Evolutionary conservation across 768 basidiomycete genomes (phyloP).

Genomic region (Hemileccinum rubropunctum): DNA sequence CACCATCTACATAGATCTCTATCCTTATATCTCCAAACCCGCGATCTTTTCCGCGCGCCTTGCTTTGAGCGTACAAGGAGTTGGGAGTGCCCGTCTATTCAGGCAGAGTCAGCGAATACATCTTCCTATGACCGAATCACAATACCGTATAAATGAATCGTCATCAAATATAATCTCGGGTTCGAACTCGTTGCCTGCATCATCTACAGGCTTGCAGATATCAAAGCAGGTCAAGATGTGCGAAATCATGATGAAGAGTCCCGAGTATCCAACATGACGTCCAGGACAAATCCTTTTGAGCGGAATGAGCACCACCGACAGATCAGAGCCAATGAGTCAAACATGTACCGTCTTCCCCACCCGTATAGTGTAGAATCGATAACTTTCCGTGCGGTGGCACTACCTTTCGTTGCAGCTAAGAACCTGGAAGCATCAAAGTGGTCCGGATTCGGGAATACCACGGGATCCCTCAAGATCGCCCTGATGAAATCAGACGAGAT

Average conservation of each 20-base stretch:
- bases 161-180: background rate
- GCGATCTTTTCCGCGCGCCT: background rate
- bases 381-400: background rate
- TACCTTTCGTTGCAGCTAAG: background rate
- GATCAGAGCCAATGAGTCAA: too few species aligned
- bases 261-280: background rate
- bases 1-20: too few species aligned
- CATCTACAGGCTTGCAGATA: background rate
- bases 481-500: background rate
- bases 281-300: background rate
- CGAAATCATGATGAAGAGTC: background rate
- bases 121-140: too few species aligned
- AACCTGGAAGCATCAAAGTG: background rate
- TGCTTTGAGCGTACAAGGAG: background rate
- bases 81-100: background rate
- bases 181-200: background rate
- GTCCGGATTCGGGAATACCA: background rate
- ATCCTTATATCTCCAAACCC: too few species aligned
- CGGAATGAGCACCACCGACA: background rate
- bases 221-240: conserved; percentile 3
- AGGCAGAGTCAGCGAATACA: background rate
- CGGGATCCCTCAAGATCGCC: conserved; percentile 1
- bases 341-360: background rate
- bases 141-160: background rate
- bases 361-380: background rate